Conservation (phyloP, 495 filamentous ascomycete species). For the Tuber brumale region DNA sequence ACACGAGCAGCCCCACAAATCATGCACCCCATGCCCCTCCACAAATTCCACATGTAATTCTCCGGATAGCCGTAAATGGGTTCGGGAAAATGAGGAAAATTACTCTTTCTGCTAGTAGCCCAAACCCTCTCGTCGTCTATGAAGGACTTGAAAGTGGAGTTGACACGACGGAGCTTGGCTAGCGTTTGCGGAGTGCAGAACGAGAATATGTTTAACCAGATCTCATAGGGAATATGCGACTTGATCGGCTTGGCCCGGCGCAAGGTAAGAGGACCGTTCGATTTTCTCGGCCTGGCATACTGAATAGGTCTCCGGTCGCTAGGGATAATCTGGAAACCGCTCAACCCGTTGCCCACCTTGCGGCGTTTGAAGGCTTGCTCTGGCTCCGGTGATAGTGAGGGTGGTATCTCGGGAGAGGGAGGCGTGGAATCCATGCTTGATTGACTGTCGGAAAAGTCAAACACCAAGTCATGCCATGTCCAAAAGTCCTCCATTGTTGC, state of each 20-base stretch:
- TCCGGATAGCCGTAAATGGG: constrained; percentile 31
- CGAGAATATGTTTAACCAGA: constrained; percentile 34
- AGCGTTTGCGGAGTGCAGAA: constrained; percentile 30
- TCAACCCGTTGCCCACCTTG: constrained; percentile 2
- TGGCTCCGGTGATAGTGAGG: not conserved
- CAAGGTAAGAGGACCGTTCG: not conserved
- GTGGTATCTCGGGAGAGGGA: not conserved
- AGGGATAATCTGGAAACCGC: not conserved
- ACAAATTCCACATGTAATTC: constrained; percentile 35
- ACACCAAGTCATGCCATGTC: not conserved
- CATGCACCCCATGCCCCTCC: constrained; percentile 31
- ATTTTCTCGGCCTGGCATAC: constrained; percentile 17
- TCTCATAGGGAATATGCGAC: constrained; percentile 33
- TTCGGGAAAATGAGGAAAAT: constrained; percentile 28
- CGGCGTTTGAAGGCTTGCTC: constrained; percentile 6
- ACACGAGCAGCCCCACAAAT: constrained; percentile 31
- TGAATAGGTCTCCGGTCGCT: constrained; percentile 2
- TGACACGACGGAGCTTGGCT: constrained; percentile 33
- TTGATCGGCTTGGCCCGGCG: constrained; percentile 26
- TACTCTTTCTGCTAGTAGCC: constrained; percentile 32
- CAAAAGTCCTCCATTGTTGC: constrained; percentile 5
- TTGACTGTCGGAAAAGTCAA: constrained; percentile 1
- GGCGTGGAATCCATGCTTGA: not conserved
- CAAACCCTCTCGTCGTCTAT: constrained; percentile 35
- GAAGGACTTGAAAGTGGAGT: constrained; percentile 33